phyloP scores from a whole-genome alignment of 106 monocot genomes.

The Dendrobium nobile region DNA sequence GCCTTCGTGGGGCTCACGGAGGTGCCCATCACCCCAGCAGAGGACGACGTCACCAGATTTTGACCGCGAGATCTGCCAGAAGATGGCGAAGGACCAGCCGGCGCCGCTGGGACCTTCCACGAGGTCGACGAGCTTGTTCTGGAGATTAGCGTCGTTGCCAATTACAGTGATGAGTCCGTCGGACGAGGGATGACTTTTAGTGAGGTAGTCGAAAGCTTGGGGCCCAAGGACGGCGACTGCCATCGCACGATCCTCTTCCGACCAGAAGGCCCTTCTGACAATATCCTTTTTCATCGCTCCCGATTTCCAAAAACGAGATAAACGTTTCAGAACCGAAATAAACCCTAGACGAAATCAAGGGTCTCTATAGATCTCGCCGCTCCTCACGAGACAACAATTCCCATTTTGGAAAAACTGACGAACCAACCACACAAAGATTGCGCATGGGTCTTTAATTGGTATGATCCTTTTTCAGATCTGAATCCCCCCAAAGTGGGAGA shows the following conservation, averaged over 20 bases:
- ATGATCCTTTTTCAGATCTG: neutral
- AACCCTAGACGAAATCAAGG: conserved; percentile 7
- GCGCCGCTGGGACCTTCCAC: conserved; percentile 42
- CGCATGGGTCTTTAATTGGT: neutral
- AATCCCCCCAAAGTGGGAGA: neutral
- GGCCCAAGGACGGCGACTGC: conserved; percentile 48
- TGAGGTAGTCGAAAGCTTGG: conserved; percentile 55
- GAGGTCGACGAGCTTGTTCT: conserved; percentile 60
- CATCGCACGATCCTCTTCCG: conserved; percentile 47
- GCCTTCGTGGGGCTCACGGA: conserved; percentile 30
- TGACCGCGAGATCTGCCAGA: conserved; percentile 85
- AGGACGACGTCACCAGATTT: conserved; percentile 42
- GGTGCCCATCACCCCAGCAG: conserved; percentile 79
- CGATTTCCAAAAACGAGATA: neutral
- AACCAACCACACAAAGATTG: neutral
- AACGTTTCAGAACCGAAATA: neutral
- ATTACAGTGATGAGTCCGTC: conserved; percentile 41
- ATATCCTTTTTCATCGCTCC: conserved; percentile 1
- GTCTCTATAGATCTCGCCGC: neutral
- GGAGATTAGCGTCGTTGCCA: conserved; percentile 42
- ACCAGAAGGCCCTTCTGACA: conserved; percentile 31
- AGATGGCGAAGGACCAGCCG: conserved; percentile 73
- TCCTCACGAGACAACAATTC: neutral
- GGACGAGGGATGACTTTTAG: conserved; percentile 25
- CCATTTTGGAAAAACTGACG: neutral